Conservation (phyloP, 805 yeast genomes). For the Myxozyma sirexii region DNA sequence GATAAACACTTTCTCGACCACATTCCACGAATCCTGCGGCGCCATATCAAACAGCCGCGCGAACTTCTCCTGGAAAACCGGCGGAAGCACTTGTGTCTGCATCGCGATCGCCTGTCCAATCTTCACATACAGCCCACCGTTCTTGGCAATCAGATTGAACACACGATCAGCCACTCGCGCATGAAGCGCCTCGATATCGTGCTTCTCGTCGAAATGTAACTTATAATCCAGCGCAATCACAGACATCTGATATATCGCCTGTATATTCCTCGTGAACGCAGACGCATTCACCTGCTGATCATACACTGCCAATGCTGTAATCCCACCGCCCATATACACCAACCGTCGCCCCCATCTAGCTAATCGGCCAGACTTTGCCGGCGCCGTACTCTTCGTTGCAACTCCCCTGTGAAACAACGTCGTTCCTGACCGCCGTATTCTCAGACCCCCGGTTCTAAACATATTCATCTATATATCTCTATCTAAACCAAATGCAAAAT, state of each 20-base stretch:
- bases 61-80: slow-evolving; percentile 62
- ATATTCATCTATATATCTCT: no score
- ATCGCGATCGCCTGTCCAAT: slow-evolving; percentile 80
- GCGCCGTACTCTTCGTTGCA: no score
- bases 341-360: not conserved
- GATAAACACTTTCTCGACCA: slow-evolving; percentile 38
- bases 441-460: no score
- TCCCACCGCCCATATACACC: not conserved
- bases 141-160: slow-evolving; percentile 49
- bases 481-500: no score
- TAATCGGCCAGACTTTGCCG: not conserved
- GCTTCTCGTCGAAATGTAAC: slow-evolving; percentile 50
- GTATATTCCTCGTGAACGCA: slow-evolving; percentile 53
- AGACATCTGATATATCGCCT: slow-evolving; percentile 53
- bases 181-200: slow-evolving; percentile 59
- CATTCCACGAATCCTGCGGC: slow-evolving; percentile 56
- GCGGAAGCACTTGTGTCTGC: slow-evolving; percentile 69
- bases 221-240: slow-evolving; percentile 65
- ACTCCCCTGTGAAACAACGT: no score
- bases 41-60: slow-evolving; percentile 67
- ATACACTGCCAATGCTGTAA: slow-evolving; percentile 37
- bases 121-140: slow-evolving; percentile 69
- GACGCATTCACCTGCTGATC: slow-evolving; percentile 54
- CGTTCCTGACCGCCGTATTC: no score
- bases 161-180: slow-evolving; percentile 58